A percentile compares a stretch with the other conserved stretches of the same genome.
These are phyloP conservation scores for Trichoderma endophyticum DNA, from an alignment of 2,329 filamentous ascomycete species.

Conservation along the genomic window DNA sequence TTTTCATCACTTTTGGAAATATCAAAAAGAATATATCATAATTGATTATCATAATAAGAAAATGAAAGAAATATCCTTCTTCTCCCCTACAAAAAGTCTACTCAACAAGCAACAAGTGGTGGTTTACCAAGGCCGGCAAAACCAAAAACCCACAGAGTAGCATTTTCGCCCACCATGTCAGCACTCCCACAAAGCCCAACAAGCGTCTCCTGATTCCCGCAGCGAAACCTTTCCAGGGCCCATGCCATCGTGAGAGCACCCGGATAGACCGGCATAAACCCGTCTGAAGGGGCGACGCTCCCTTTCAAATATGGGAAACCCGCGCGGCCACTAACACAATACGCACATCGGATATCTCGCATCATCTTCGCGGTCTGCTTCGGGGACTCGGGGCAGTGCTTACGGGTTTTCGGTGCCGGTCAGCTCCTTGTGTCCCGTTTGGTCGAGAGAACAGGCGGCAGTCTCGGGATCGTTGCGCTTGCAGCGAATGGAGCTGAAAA, in stretches of 20 bases:
- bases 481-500: background rate
- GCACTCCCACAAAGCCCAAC: background rate
- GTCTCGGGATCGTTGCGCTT: background rate
- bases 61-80: background rate
- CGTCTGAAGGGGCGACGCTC: too few relatives aligned
- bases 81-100: background rate
- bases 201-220: background rate
- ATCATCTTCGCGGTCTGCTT: background rate
- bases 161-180: background rate
- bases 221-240: background rate
- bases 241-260: background rate
- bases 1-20: background rate
- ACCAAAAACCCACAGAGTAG: background rate
- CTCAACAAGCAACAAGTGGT: background rate
- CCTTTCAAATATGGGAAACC: background rate
- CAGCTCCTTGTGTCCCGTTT: background rate
- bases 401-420: background rate
- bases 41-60: background rate
- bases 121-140: background rate
- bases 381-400: background rate
- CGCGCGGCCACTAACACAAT: background rate
- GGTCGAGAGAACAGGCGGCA: background rate
- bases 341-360: background rate
- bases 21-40: background rate
- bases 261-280: background rate